Evolutionary conservation across 306 rosid species (phyloP).

Genomic region (Medicago arabica): DNA sequence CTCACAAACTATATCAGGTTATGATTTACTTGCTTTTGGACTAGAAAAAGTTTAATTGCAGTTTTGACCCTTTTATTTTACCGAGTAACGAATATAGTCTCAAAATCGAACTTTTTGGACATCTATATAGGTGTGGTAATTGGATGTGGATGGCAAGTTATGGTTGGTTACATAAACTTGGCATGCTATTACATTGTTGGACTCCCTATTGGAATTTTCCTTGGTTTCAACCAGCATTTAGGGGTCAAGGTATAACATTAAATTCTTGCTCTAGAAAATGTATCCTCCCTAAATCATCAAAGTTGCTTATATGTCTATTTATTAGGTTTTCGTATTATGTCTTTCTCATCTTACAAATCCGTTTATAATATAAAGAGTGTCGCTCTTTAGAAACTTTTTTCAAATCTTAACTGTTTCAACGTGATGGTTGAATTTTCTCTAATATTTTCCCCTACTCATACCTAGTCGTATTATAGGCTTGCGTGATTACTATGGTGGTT

Average conservation of each 20-base stretch:
- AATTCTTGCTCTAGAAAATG: neutral
- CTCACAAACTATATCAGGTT: constrained; percentile 55
- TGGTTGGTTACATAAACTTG: constrained; percentile 63
- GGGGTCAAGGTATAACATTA: constrained; percentile 50
- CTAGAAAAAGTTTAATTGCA: neutral
- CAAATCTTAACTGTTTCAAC: too few species aligned
- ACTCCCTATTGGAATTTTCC: constrained; percentile 55
- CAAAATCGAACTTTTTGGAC: neutral
- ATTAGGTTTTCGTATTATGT: too few species aligned
- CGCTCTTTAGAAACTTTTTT: too few species aligned
- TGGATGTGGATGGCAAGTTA: constrained; percentile 73
- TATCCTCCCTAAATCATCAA: neutral
- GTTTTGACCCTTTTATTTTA: too few species aligned
- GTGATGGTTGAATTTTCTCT: too few species aligned
- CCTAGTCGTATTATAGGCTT: too few species aligned
- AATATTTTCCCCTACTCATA: too few species aligned
- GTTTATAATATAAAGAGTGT: too few species aligned
- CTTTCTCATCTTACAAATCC: too few species aligned
- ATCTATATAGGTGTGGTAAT: constrained; percentile 53
- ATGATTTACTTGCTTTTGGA: neutral
- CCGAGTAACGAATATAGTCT: too few species aligned
- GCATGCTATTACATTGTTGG: constrained; percentile 63
- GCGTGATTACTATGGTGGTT: too few species aligned
- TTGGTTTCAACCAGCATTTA: constrained; percentile 42
- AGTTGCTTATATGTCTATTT: too few species aligned